These are phyloP conservation scores for Candida cerambycidarum DNA, from an alignment of 805 yeast species.

Conservation along the genomic window DNA sequence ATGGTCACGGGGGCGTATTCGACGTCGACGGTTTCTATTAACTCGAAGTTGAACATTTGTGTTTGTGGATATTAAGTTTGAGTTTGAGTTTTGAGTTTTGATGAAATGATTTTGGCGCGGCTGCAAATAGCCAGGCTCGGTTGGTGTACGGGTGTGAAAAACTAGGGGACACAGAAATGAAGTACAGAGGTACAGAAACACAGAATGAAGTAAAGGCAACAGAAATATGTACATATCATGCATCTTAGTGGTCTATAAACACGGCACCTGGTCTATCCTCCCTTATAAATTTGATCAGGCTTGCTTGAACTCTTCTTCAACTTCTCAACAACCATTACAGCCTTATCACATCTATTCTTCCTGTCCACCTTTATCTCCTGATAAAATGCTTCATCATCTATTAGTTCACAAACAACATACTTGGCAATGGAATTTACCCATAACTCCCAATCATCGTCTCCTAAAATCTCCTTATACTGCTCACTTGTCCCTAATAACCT, in stretches of 20 bases:
- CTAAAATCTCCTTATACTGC: constrained; percentile 5
- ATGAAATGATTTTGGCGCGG: too few relatives aligned
- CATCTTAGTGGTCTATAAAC: too few relatives aligned
- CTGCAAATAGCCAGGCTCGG: too few relatives aligned
- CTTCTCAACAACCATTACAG: too few relatives aligned
- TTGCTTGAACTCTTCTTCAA: neutral
- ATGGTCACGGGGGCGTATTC: constrained; percentile 73
- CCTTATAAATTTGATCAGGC: too few relatives aligned
- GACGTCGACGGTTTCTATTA: constrained; percentile 47
- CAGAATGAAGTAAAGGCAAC: too few relatives aligned
- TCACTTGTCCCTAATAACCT: constrained; percentile 27
- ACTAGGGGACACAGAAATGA: too few relatives aligned
- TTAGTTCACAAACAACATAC: constrained; percentile 30
- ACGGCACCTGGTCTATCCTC: too few relatives aligned
- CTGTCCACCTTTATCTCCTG: constrained; percentile 6
- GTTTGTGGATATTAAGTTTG: neutral
- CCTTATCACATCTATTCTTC: constrained; percentile 1
- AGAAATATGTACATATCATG: too few relatives aligned
- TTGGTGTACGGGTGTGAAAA: too few relatives aligned
- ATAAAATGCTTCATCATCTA: constrained; percentile 9
- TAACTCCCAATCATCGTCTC: constrained; percentile 33
- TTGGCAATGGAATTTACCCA: constrained; percentile 31
- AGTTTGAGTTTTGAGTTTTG: too few relatives aligned
- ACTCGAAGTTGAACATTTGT: constrained; percentile 5
- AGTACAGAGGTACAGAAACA: too few relatives aligned